Evolutionary conservation across 2,329 filamentous ascomycete species (phyloP).

Genomic region (Neofusicoccum parvum): DNA sequence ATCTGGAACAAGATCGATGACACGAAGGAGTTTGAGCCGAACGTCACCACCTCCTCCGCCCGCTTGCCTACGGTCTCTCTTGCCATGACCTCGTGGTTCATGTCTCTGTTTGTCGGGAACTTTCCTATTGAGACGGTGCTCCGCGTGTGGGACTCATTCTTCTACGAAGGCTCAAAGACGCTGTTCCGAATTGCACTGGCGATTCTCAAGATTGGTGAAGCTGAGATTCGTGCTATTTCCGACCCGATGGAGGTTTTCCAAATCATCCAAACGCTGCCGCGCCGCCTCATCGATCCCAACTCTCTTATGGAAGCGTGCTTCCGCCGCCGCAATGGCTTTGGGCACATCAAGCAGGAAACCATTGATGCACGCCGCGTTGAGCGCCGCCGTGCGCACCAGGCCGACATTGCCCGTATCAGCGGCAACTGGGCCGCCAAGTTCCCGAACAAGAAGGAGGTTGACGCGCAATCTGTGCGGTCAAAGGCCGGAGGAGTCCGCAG

Average conservation of each 20-base stretch:
- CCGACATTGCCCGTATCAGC: conserved; percentile 23
- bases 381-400: conserved; percentile 40
- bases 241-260: conserved; percentile 97
- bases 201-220: conserved; percentile 86
- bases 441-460: background rate
- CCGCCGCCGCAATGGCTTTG: conserved; percentile 76
- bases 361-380: conserved; percentile 77
- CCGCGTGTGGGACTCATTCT: conserved; percentile 93
- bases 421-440: conserved; percentile 17
- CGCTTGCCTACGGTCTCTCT: conserved; percentile 85
- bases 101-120: conserved; percentile 94
- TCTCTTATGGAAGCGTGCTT: conserved; percentile 80
- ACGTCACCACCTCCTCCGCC: conserved; percentile 38
- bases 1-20: conserved; percentile 90
- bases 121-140: conserved; percentile 89
- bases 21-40: conserved; percentile 54
- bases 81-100: conserved; percentile 95
- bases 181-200: conserved; percentile 89
- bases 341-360: conserved; percentile 76
- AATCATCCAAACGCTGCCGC: conserved; percentile 83
- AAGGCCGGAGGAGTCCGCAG: conserved; percentile 8
- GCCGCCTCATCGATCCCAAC: conserved; percentile 80
- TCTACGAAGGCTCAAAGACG: conserved; percentile 92
- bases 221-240: conserved; percentile 73
- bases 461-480: conserved; percentile 3